Evolutionary conservation across 345 rosid genomes (phyloP), one percentile per base, ranked within the genome.

Genomic region (Microthlaspi erraticum): DNA sequence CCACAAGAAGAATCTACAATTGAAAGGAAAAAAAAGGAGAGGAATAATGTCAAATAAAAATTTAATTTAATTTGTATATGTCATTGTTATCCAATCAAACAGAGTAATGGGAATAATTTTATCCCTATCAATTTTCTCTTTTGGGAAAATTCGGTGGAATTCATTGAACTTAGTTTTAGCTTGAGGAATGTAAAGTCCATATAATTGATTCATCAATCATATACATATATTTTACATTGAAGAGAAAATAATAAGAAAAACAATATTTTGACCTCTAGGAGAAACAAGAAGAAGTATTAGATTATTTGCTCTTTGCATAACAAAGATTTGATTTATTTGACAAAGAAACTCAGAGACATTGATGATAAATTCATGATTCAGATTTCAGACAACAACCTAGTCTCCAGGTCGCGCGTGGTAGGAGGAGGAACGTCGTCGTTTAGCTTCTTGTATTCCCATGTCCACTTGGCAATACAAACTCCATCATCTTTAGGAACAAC

Each of bases 391-490:
- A 71, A 43, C 10, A 71, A 53, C 46, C 75, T 71, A 31, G 55
- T 52, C 62, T 71, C 75, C 18, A 71, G 69, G 45, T 71, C 75
- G 12, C 75, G 68, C 3, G 69, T 55, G 12, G 58, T 64, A 17
- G 77, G 77, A 2, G 71, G 42, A 16, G 65, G 77, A 64, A 26
- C 58, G 14, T 73, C 66, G 17, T 55, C 51, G 50, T 56, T 55
- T 37, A 45, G 65, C 52, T 64, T 73, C 65, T 64, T 65, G 43
- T 73, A 73, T 9, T 64, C 65, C 66, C 71, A 73, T 54, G 5
- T 64, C 77, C 77, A 73, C 34, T 64, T 73, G 26, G 71, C 71
- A 43, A 72, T 29, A 55, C 71, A 64, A 71, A 62, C 62, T 37
- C 14, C 20, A 44, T 37, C 58, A 55, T 17, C 65, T 29, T 49